Evolutionary conservation across 23 red algal species (phyloP), one percentile per base, ranked within the genome.

Genomic region (Cyanidiococcus yangmingshanensis): DNA sequence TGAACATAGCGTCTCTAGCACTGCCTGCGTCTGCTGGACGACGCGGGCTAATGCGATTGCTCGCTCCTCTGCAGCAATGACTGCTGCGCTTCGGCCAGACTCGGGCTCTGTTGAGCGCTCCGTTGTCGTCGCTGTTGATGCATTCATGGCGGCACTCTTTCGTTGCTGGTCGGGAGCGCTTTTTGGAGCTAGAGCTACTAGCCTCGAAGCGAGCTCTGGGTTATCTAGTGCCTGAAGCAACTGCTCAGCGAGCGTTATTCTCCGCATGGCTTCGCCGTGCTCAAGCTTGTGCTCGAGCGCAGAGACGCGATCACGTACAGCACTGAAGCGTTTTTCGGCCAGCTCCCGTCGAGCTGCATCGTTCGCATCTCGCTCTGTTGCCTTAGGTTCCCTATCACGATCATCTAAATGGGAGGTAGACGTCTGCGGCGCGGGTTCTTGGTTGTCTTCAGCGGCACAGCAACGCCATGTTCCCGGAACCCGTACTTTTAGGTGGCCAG

Each of bases 261-360:
- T 12, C 12, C 63, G 63, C 3, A 32, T 35, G n/a, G 63, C 63
- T 29, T 71, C 63, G n/a, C 21, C n/a, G 32, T 35, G n/a, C 63
- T 71, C 16, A 7, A 71, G n/a, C 32, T 71, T 71, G 16, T 71
- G 63, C 32, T 71, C 63, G 3, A 71, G 27, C 32, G 63, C 27
- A 35, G 63, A 12, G 7, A 71, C 63, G 63, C 63, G 63, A 7
- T 71, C 63, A 25, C 63, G 63, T 3, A 71, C 63, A 71, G 63
- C 63, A 7, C 7, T 35, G 32, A 71, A 71, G 32, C 63, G 63
- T 3, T 35, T 71, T 35, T 71, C 63, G 12, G 63, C 63, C 63
- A 71, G 63, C 63, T 71, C n/a, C n/a, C 63, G 63, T 3, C 63
- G 63, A 12, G 27, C 63, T 3, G 63, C 63, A 71, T 71, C 63